Evolutionary conservation across 2,329 filamentous ascomycete species (phyloP).

Genomic region (Monilinia laxa): DNA sequence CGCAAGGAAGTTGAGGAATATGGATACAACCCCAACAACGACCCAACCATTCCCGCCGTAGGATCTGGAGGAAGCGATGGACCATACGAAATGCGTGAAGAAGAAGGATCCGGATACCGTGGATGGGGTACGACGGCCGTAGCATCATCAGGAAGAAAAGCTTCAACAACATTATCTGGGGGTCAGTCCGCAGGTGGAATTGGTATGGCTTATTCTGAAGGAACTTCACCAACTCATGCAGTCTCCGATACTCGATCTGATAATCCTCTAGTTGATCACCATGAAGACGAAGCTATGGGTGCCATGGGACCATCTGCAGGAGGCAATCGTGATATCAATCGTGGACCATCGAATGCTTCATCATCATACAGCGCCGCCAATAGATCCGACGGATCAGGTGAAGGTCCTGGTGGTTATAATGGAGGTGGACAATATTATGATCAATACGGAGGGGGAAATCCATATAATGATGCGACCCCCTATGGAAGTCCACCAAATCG

Average conservation of each 20-base stretch:
- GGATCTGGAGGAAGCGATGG: conserved; percentile 48
- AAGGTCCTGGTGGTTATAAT: conserved; percentile 48
- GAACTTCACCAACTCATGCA: conserved; percentile 64
- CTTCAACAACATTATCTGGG: conserved; percentile 85
- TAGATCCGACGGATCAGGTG: conserved; percentile 67
- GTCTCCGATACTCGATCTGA: conserved; percentile 66
- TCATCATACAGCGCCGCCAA: conserved; percentile 87
- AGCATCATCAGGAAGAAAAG: conserved; percentile 73
- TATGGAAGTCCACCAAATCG: conserved; percentile 42
- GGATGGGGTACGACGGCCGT: conserved; percentile 84
- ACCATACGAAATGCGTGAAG: conserved; percentile 74
- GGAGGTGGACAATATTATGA: conserved; percentile 49
- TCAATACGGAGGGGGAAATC: conserved; percentile 57
- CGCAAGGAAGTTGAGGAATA: conserved; percentile 98
- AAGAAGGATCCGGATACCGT: conserved; percentile 76
- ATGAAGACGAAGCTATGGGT: conserved; percentile 75
- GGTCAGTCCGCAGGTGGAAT: conserved; percentile 55
- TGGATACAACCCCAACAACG: conserved; percentile 94
- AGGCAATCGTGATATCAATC: conserved; percentile 73
- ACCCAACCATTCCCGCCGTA: conserved; percentile 71
- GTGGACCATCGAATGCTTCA: conserved; percentile 91
- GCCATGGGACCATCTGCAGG: conserved; percentile 73
- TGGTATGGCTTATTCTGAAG: conserved; percentile 70
- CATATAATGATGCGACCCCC: conserved; percentile 50
- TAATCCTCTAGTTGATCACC: conserved; percentile 59